Percentiles rank a stretch among this genome's conserved stretches.
phyloP scores from a whole-genome alignment of 306 rosid genomes.

The Carpinus viminea region DNA sequence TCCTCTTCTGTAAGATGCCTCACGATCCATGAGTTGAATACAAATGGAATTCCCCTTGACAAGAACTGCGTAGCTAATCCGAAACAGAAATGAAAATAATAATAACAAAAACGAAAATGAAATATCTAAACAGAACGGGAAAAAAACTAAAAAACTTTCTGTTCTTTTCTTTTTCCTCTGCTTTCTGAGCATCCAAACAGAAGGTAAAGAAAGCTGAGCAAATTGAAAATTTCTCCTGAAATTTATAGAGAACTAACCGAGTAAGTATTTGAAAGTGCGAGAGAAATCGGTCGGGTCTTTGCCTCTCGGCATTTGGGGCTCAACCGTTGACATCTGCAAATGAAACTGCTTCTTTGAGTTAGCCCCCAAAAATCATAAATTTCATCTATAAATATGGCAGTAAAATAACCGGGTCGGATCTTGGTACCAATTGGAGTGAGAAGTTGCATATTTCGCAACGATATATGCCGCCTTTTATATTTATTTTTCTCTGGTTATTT shows the following conservation, averaged over 20 bases:
- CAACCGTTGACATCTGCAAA: constrained; percentile 41
- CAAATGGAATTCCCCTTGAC: constrained; percentile 92
- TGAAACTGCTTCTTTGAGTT: not conserved
- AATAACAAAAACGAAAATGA: not conserved
- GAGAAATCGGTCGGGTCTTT: constrained; percentile 56
- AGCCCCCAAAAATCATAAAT: not conserved
- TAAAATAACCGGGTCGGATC: not conserved
- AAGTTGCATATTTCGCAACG: too few species aligned
- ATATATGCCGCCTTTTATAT: too few species aligned
- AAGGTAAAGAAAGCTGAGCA: not conserved
- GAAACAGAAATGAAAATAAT: not conserved
- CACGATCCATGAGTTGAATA: constrained; percentile 90
- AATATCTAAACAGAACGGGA: not conserved
- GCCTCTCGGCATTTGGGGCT: constrained; percentile 26
- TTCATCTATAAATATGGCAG: not conserved
- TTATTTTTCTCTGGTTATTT: too few species aligned
- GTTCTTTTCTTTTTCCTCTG: not conserved
- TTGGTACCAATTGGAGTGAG: too few species aligned
- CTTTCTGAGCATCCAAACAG: constrained; percentile 4
- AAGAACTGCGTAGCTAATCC: constrained; percentile 84
- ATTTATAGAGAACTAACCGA: constrained; percentile 47
- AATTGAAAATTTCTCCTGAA: not conserved
- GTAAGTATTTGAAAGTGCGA: constrained; percentile 79
- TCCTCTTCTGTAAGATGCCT: constrained; percentile 86
- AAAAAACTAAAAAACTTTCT: too few species aligned